Evolutionary conservation across 352 stramenopile species (phyloP).

Genomic region (Phytopythium vexans): DNA sequence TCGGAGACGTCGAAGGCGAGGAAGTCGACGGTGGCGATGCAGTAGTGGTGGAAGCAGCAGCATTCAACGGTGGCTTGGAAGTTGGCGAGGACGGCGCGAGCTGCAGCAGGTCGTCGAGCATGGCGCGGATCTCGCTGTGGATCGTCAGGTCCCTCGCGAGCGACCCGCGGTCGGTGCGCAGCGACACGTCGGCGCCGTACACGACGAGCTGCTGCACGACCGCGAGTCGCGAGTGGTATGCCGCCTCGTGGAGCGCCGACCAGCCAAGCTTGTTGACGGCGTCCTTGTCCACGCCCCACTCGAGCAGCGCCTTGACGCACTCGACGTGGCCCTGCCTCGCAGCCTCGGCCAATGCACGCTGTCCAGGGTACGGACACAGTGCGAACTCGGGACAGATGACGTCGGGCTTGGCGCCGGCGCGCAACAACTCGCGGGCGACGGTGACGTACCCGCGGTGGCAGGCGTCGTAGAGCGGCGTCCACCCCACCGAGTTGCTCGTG

Average conservation of each 20-base stretch:
- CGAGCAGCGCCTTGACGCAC: constrained; percentile 68
- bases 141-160: constrained; percentile 74
- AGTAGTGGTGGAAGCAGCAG: constrained; percentile 10
- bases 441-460: constrained; percentile 69
- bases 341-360: constrained; percentile 62
- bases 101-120: constrained; percentile 69
- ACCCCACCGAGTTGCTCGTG: constrained; percentile 63
- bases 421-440: constrained; percentile 62
- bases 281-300: constrained; percentile 81
- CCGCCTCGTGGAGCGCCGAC: constrained; percentile 77
- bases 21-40: background rate
- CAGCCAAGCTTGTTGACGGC: constrained; percentile 67
- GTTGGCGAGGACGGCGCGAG: constrained; percentile 24
- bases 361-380: constrained; percentile 69
- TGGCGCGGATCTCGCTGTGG: constrained; percentile 70
- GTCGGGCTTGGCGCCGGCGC: constrained; percentile 56
- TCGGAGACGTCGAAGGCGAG: constrained; percentile 17
- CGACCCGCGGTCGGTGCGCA: constrained; percentile 64
- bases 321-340: constrained; percentile 60
- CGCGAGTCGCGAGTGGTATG: constrained; percentile 70
- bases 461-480: constrained; percentile 74
- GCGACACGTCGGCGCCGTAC: constrained; percentile 67
- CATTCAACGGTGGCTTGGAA: background rate
- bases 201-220: constrained; percentile 79
- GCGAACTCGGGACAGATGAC: constrained; percentile 76